These are phyloP conservation scores for Trichoderma orchidacearum DNA, from an alignment of 495 filamentous ascomycete genomes.

Conservation along the genomic window DNA sequence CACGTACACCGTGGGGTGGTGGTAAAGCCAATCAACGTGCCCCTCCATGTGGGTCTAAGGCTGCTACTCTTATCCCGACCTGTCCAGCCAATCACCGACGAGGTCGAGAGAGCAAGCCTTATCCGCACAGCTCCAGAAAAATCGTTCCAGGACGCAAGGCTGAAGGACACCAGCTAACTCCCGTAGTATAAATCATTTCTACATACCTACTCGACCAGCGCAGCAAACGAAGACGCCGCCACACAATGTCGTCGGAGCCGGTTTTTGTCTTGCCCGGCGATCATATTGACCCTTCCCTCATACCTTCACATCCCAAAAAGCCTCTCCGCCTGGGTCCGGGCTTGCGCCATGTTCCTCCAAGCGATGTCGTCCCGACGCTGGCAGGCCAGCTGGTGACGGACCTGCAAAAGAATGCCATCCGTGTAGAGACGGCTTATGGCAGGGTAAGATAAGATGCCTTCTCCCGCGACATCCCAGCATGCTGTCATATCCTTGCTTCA, in stretches of 20 bases:
- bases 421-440: slow-evolving; percentile 56
- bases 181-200: too few relatives aligned
- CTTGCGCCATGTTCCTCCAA: slow-evolving; percentile 57
- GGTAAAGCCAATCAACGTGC: not conserved
- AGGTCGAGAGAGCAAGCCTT: too few relatives aligned
- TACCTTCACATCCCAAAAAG: slow-evolving; percentile 46
- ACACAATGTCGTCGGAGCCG: slow-evolving; percentile 15
- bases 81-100: not conserved
- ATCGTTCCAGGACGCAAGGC: not conserved
- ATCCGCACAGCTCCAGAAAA: not conserved
- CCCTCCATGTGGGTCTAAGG: too few relatives aligned
- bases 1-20: not conserved
- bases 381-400: slow-evolving; percentile 72
- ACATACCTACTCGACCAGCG: too few relatives aligned
- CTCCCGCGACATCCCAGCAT: too few relatives aligned
- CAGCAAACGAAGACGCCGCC: not conserved
- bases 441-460: slow-evolving; percentile 35
- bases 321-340: slow-evolving; percentile 78
- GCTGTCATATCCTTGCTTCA: not conserved
- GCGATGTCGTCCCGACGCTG: slow-evolving; percentile 56
- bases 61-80: not conserved
- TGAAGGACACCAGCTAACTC: too few relatives aligned
- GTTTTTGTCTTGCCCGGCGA: slow-evolving; percentile 73
- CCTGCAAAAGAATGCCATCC: slow-evolving; percentile 61
- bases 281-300: slow-evolving; percentile 46